phyloP scores from a whole-genome alignment of 2,329 filamentous ascomycete genomes.

The Fusarium xyrophilum region DNA sequence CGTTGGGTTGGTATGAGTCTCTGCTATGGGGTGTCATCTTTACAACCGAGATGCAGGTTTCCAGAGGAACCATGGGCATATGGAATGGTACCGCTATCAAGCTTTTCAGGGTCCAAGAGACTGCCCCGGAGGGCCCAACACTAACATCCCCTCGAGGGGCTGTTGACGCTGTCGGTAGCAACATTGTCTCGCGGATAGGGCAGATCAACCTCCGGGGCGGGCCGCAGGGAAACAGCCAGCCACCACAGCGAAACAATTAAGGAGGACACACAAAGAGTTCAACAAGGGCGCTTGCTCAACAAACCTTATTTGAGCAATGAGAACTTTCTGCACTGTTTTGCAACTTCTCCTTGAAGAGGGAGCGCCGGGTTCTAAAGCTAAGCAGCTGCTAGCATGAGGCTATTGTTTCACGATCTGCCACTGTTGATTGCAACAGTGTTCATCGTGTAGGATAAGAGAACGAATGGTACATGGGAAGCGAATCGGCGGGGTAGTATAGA shows the following conservation, averaged over 20 bases:
- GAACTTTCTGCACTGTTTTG: not conserved
- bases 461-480: constrained; percentile 1
- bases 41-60: constrained; percentile 84
- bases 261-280: not conserved
- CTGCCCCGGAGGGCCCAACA: constrained; percentile 78
- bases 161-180: constrained; percentile 91
- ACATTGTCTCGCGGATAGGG: constrained; percentile 85
- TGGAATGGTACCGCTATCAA: constrained; percentile 93
- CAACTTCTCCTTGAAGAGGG: constrained; percentile 8
- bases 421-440: not conserved
- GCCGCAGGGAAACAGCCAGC: constrained; percentile 34
- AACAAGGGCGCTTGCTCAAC: not conserved
- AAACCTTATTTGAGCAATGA: not conserved
- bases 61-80: constrained; percentile 85
- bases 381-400: constrained; percentile 7
- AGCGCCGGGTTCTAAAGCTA: not conserved
- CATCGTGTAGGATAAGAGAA: constrained; percentile 11
- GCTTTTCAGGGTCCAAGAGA: constrained; percentile 89
- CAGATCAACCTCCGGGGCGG: constrained; percentile 73
- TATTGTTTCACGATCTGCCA: constrained; percentile 19
- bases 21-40: constrained; percentile 95
- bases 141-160: constrained; percentile 86
- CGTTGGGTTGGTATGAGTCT: constrained; percentile 94
- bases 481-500: constrained; percentile 4
- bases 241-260: constrained; percentile 29